These are phyloP conservation scores for Vitis hybrid DNA, from an alignment of 177 flowering plant genomes.

Conservation along the genomic window DNA sequence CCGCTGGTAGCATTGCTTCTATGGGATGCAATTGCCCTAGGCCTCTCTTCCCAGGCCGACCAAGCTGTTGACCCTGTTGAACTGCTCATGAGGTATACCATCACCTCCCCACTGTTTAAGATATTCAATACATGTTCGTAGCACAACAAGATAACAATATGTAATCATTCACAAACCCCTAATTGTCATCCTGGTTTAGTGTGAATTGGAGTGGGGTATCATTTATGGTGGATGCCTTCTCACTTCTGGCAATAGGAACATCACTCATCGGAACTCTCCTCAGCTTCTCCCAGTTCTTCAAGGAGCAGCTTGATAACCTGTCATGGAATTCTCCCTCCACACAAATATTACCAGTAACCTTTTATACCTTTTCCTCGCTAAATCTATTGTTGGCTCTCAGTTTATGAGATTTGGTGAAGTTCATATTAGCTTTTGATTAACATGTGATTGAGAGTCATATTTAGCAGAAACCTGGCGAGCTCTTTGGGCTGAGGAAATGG, in stretches of 20 bases:
- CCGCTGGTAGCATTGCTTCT: slow-evolving; percentile 63
- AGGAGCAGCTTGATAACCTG: slow-evolving; percentile 55
- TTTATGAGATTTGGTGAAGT: too few relatives aligned
- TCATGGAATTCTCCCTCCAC: slow-evolving; percentile 14
- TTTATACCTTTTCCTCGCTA: neutral
- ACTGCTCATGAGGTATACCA: slow-evolving; percentile 53
- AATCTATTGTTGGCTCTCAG: too few relatives aligned
- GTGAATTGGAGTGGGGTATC: slow-evolving; percentile 54
- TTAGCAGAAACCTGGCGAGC: slow-evolving; percentile 16
- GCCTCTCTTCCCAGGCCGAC: slow-evolving; percentile 44
- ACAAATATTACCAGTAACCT: slow-evolving; percentile 15
- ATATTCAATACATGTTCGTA: too few relatives aligned
- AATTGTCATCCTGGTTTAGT: slow-evolving; percentile 22
- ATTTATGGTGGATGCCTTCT: slow-evolving; percentile 65
- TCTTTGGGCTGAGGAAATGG: slow-evolving; percentile 32
- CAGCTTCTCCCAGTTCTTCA: slow-evolving; percentile 63
- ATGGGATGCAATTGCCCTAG: slow-evolving; percentile 70
- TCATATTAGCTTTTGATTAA: neutral
- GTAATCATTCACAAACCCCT: neutral
- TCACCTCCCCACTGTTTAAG: too few relatives aligned
- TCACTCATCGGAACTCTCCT: slow-evolving; percentile 69
- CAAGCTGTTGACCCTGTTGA: slow-evolving; percentile 58
- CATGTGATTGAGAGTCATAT: too few relatives aligned
- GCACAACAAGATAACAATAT: neutral
- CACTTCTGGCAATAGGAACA: slow-evolving; percentile 78